Evolutionary conservation across 2,329 filamentous ascomycete species (phyloP).

Genomic region (Xylaria sp.): DNA sequence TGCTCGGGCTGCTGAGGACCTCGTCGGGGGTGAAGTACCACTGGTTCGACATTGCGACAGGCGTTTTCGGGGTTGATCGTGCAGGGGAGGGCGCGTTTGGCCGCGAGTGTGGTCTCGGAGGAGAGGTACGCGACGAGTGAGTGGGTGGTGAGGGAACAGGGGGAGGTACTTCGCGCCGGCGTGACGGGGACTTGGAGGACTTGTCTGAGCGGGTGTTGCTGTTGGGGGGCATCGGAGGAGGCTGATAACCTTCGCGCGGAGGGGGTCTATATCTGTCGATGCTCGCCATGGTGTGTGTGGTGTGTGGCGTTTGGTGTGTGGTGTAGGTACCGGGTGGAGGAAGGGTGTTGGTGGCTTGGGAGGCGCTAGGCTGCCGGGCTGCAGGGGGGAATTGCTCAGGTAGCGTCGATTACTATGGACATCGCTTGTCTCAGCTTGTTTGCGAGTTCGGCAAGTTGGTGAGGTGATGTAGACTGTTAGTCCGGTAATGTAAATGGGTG

Average conservation of each 20-base stretch:
- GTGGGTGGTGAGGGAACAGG: conserved; percentile 64
- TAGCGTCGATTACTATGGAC: conserved; percentile 10
- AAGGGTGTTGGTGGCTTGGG: conserved; percentile 6
- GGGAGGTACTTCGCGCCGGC: conserved; percentile 60
- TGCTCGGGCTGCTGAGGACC: conserved; percentile 78
- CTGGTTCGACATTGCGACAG: conserved; percentile 57
- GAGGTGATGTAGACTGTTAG: conserved; percentile 8
- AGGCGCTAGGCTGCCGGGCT: conserved; percentile 8
- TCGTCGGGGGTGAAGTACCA: conserved; percentile 91
- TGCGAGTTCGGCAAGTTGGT: conserved; percentile 4
- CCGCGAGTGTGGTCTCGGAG: conserved; percentile 46
- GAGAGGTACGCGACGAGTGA: conserved; percentile 57
- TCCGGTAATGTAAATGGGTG: conserved; percentile 8
- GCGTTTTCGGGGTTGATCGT: conserved; percentile 43
- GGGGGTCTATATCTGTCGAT: conserved; percentile 62
- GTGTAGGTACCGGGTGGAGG: neutral
- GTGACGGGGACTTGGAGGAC: conserved; percentile 53
- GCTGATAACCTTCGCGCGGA: conserved; percentile 58
- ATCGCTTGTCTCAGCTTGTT: conserved; percentile 13
- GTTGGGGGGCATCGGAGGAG: conserved; percentile 48
- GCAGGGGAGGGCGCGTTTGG: conserved; percentile 48
- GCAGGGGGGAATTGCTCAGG: conserved; percentile 14
- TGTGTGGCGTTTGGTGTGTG: no score
- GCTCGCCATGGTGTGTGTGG: conserved; percentile 53
- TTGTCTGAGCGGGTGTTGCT: conserved; percentile 42